These are phyloP conservation scores for Alternaria gansuensis DNA, from an alignment of 2,329 filamentous ascomycete species.

Conservation along the genomic window DNA sequence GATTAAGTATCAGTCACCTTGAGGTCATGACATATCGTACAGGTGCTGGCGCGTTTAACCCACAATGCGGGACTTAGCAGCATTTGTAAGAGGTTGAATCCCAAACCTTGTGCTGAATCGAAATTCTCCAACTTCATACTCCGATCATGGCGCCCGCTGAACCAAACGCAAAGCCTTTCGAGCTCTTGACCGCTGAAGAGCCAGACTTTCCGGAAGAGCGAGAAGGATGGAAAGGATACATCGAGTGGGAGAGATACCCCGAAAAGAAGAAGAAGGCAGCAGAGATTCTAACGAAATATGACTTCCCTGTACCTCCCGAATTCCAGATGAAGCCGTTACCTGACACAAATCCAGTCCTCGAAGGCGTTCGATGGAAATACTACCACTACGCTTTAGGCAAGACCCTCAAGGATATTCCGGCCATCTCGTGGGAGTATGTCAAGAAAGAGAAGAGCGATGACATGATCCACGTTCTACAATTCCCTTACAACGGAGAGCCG, in stretches of 20 bases:
- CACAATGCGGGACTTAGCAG: background rate
- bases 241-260: slow-evolving; percentile 64
- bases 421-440: slow-evolving; percentile 62
- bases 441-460: slow-evolving; percentile 57
- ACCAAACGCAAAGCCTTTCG: slow-evolving; percentile 42
- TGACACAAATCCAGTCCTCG: slow-evolving; percentile 55
- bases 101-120: background rate
- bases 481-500: slow-evolving; percentile 60
- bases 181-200: slow-evolving; percentile 35
- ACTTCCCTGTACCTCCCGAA: slow-evolving; percentile 60
- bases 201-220: slow-evolving; percentile 56
- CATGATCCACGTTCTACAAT: slow-evolving; percentile 60
- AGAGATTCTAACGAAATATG: slow-evolving; percentile 62
- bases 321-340: slow-evolving; percentile 56
- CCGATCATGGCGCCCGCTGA: slow-evolving; percentile 46
- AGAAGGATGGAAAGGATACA: slow-evolving; percentile 64
- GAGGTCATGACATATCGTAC: slow-evolving; percentile 23
- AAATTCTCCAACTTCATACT: background rate
- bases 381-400: slow-evolving; percentile 57
- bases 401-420: slow-evolving; percentile 58
- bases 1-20: slow-evolving; percentile 18
- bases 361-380: slow-evolving; percentile 58
- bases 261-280: slow-evolving; percentile 70
- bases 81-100: background rate
- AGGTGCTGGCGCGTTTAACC: slow-evolving; percentile 6